These are phyloP conservation scores for Pezicula carpinea DNA, from an alignment of 2,329 filamentous ascomycete genomes.

Conservation along the genomic window DNA sequence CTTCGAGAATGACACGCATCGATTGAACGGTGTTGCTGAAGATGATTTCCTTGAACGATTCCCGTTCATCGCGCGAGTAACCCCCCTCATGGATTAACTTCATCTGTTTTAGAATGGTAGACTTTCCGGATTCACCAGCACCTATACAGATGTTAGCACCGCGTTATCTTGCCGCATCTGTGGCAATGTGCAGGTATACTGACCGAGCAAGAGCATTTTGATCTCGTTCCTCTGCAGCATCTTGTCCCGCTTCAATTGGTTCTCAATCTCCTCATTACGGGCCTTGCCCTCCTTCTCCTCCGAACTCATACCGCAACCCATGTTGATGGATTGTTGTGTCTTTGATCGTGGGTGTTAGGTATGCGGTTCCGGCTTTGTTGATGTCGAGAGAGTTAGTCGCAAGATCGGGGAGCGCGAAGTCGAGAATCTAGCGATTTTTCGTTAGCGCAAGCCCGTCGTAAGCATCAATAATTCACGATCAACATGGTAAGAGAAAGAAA, in stretches of 20 bases:
- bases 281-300: conserved; percentile 99
- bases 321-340: conserved; percentile 51
- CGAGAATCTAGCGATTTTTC: too few species aligned
- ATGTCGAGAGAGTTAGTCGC: background rate
- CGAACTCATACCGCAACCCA: conserved; percentile 99
- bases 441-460: too few species aligned
- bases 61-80: conserved; percentile 93
- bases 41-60: conserved; percentile 92
- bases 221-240: conserved; percentile 99
- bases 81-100: conserved; percentile 99
- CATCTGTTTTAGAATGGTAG: conserved; percentile 94
- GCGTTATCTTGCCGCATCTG: background rate
- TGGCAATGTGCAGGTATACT: conserved; percentile 30
- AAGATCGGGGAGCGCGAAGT: background rate
- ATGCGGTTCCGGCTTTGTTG: background rate
- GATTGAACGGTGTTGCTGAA: conserved; percentile 94
- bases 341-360: background rate
- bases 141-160: conserved; percentile 13
- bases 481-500: too few species aligned
- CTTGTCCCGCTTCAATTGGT: conserved; percentile 96
- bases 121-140: conserved; percentile 96
- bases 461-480: too few species aligned
- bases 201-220: conserved; percentile 99
- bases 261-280: conserved; percentile 99
- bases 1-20: conserved; percentile 85